Evolutionary conservation across 1,284 basidiomycete species (phyloP).

Genomic region (Coniferiporia weirii): DNA sequence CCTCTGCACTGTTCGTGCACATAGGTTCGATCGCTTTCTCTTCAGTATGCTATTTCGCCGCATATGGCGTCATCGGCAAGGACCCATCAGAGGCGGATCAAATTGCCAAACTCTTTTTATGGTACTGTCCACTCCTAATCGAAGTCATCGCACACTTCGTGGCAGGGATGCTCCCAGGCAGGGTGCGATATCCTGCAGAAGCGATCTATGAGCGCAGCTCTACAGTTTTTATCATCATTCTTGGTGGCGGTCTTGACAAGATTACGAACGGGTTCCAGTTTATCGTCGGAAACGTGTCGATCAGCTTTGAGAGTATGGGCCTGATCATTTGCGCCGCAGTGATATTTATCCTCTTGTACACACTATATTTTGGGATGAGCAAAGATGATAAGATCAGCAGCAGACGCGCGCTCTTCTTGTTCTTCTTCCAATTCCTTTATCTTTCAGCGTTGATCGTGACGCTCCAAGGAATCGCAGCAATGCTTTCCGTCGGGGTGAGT

Average conservation of each 20-base stretch:
- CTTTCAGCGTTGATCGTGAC: constrained; percentile 16
- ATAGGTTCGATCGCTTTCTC: constrained; percentile 19
- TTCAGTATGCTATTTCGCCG: constrained; percentile 13
- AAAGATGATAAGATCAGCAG: constrained; percentile 9
- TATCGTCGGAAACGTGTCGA: constrained; percentile 17
- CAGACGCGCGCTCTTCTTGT: constrained; percentile 9
- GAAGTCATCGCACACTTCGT: constrained; percentile 18
- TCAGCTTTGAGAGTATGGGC: constrained; percentile 7
- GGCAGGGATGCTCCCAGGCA: constrained; percentile 6
- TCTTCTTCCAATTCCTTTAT: constrained; percentile 16
- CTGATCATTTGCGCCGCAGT: constrained; percentile 16
- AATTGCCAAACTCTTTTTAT: constrained; percentile 17
- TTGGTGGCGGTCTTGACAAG: constrained; percentile 18
- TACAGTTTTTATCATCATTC: constrained; percentile 18
- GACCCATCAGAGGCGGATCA: constrained; percentile 8
- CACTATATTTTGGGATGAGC: constrained; percentile 15
- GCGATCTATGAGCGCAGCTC: constrained; percentile 16
- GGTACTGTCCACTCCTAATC: constrained; percentile 18
- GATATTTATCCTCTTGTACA: constrained; percentile 15
- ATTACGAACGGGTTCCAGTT: constrained; percentile 19
- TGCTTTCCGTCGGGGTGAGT: constrained; percentile 12
- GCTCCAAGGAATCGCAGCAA: constrained; percentile 14
- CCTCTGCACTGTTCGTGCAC: constrained; percentile 11
- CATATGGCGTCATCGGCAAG: constrained; percentile 16
- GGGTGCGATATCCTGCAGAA: constrained; percentile 16